phyloP scores from a whole-genome alignment of 768 basidiomycete species.

The Tremella yokohamensis region DNA sequence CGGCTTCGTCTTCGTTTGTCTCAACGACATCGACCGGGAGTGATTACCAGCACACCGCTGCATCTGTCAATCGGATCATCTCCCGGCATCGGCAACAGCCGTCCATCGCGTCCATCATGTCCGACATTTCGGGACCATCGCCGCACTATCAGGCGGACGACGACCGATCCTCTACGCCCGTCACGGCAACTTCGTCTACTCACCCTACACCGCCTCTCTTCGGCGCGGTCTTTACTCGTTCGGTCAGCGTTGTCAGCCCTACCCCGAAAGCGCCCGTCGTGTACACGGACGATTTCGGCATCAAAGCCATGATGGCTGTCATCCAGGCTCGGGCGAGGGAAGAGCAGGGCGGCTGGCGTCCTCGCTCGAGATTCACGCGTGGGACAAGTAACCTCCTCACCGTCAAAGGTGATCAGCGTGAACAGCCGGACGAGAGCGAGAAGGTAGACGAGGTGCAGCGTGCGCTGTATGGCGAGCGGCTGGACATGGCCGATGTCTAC shows the following conservation, averaged over 20 bases:
- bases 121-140: conserved; percentile 51
- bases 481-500: conserved; percentile 27
- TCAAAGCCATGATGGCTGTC: conserved; percentile 79
- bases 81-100: conserved; percentile 55
- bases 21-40: conserved; percentile 9
- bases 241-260: conserved; percentile 58
- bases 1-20: conserved; percentile 1
- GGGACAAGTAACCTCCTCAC: neutral
- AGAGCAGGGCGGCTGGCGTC: neutral
- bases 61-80: conserved; percentile 33
- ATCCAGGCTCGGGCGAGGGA: conserved; percentile 59
- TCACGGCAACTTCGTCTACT: conserved; percentile 53
- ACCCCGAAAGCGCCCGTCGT: conserved; percentile 38
- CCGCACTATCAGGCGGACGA: conserved; percentile 19
- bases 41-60: conserved; percentile 26
- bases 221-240: conserved; percentile 37
- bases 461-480: conserved; percentile 33
- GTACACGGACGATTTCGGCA: conserved; percentile 71
- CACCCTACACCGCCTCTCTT: conserved; percentile 40
- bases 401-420: conserved; percentile 1
- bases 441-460: conserved; percentile 37
- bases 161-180: conserved; percentile 29
- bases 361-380: neutral
- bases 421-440: conserved; percentile 2
- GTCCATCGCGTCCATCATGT: conserved; percentile 72